Conservation (phyloP, 148 eudicot genomes). For the Rhododendron henanense region DNA sequence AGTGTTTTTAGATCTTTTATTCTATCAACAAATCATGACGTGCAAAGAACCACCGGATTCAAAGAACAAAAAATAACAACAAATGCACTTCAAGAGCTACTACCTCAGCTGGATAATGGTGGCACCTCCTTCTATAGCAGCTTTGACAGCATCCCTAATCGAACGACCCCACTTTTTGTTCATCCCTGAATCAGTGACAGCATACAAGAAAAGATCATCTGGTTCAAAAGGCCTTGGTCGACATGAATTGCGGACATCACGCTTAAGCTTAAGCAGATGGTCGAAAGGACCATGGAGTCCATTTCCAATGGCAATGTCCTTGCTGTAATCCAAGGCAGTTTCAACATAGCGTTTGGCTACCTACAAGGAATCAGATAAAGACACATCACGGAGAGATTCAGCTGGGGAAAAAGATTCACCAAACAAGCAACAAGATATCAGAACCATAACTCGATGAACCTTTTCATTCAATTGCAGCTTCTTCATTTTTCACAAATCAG, state of each 20-base stretch:
- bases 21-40: background rate
- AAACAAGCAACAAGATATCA: background rate
- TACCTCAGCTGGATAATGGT: constrained; percentile 89
- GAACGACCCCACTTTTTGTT: constrained; percentile 84
- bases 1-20: background rate
- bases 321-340: constrained; percentile 72
- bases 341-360: constrained; percentile 81
- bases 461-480: background rate
- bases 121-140: constrained; percentile 91
- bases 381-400: background rate
- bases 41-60: background rate
- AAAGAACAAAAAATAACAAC: background rate
- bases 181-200: constrained; percentile 98
- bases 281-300: constrained; percentile 91
- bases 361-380: constrained; percentile 28
- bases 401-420: background rate
- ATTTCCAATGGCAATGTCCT: constrained; percentile 64
- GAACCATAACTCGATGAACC: background rate
- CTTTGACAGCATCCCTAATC: constrained; percentile 71
- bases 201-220: constrained; percentile 67
- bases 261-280: constrained; percentile 70
- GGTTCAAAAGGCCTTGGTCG: constrained; percentile 47
- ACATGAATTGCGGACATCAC: constrained; percentile 22
- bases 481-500: background rate
- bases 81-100: background rate